Conservation (phyloP, 2,329 filamentous ascomycete genomes). For the Cytospora chrysosperma region DNA sequence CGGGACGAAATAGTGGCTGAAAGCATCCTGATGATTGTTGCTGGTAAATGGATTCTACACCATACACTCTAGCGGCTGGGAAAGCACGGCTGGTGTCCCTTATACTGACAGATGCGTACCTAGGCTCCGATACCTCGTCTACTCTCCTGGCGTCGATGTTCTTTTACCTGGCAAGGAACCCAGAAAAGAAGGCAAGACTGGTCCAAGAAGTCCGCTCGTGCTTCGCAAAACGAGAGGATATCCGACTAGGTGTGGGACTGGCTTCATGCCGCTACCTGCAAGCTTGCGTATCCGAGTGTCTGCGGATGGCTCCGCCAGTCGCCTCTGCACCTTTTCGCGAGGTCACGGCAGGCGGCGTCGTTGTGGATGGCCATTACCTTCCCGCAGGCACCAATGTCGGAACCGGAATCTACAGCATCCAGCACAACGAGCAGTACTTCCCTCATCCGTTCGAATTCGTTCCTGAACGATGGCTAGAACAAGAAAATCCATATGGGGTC, state of each 20-base stretch:
- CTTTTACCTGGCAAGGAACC: conserved; percentile 16
- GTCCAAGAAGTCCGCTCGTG: neutral
- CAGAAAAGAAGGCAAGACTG: conserved; percentile 10
- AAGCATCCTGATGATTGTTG: too few relatives aligned
- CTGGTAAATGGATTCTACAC: too few relatives aligned
- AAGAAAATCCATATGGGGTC: neutral
- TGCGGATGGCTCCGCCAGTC: conserved; percentile 29
- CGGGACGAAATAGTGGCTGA: too few relatives aligned
- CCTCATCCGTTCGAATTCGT: conserved; percentile 6
- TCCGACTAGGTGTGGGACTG: neutral
- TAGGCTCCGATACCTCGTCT: conserved; percentile 22
- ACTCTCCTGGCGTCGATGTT: conserved; percentile 7
- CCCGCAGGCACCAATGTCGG: conserved; percentile 9
- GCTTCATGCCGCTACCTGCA: conserved; percentile 28
- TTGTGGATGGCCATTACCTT: conserved; percentile 7
- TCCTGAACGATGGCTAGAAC: conserved; percentile 14
- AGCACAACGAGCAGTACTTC: conserved; percentile 16
- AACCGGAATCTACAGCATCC: neutral
- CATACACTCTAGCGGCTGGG: too few relatives aligned
- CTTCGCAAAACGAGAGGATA: neutral
- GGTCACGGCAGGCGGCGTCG: neutral
- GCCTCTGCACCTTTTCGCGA: neutral
- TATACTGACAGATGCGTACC: too few relatives aligned
- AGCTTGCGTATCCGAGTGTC: conserved; percentile 29
- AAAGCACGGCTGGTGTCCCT: too few relatives aligned